These are phyloP conservation scores for Teratosphaeria pseudoeucalypti DNA, from an alignment of 2,329 filamentous ascomycete genomes.

Conservation along the genomic window DNA sequence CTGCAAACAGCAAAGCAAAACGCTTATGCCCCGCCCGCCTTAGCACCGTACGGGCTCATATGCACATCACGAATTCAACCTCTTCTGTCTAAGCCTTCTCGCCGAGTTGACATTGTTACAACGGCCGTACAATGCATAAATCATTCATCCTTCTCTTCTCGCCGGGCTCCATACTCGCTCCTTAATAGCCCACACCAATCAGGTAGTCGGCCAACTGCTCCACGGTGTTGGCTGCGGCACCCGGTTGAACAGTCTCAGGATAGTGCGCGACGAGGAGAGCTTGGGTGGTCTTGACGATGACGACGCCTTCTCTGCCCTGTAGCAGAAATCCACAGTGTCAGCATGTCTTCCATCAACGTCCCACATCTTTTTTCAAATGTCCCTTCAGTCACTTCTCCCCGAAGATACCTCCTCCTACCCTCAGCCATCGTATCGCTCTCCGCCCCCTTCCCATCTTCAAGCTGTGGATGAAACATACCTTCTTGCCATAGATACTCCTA, in stretches of 20 bases:
- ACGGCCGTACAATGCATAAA: background rate
- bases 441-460: background rate
- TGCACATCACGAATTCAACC: background rate
- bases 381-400: too few species aligned
- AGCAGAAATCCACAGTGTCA: background rate
- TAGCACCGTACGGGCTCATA: background rate
- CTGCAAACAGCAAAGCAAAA: background rate
- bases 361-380: background rate
- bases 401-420: too few species aligned
- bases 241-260: constrained; percentile 60
- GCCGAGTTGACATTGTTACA: background rate
- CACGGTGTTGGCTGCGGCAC: constrained; percentile 67
- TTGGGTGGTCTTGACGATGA: constrained; percentile 77
- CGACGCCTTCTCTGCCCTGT: constrained; percentile 68
- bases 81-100: background rate
- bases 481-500: constrained; percentile 72
- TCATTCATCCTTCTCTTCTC: background rate
- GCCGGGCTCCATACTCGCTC: background rate
- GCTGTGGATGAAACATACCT: constrained; percentile 45
- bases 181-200: constrained; percentile 62
- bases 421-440: background rate
- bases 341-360: background rate
- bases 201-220: constrained; percentile 83
- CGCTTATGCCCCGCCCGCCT: background rate
- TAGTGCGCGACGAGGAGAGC: constrained; percentile 86